Evolutionary conservation across 2,329 filamentous ascomycete species (phyloP), one percentile per base, ranked within the genome.

Genomic region (Onygena corvina): DNA sequence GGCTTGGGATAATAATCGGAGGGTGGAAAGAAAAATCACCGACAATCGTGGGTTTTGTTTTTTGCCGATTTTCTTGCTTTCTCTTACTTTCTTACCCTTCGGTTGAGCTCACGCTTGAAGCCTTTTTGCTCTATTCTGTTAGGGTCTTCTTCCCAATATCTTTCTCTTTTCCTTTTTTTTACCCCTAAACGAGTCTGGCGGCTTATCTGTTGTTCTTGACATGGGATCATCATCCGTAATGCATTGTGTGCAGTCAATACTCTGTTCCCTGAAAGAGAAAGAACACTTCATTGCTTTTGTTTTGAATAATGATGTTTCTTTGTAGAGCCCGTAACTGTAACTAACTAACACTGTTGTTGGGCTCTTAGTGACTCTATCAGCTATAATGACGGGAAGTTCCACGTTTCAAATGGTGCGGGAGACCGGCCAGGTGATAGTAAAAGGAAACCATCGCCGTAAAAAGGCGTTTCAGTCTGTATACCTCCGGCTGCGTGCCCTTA

Each of bases 1-100:
- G 11, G 21, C 21, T 14, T 35, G 33, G 33, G 20, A 42, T 14
- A 5, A 12, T 8, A 42, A 7, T 27, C 21, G 36, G 20, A 25
- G 36, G 21, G 21, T n/a, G n/a, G n/a, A n/a, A n/a, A 42, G 27
- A 42, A 23, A 25, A 42, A 42, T 42, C 36, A 42, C 18, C 33
- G 18, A 14, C 36, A n/a, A n/a, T 23, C 36, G 8, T 42, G 20
- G 36, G 21, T 7, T 42, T 42, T 38, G 9, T 9, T 3, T n/a
- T 7, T 42, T 20, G n/a, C 21, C 14, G 36, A 2, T 42, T n/a
- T n/a, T 27, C 20, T 14, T 42, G 21, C 16, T 20, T 42, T 27
- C 11, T 25, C n/a, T 27, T 27, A 4, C 27, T 42, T 42, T 2
- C 6, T 14, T 16, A 12, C 36, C 8, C 21, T 42, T 6, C 36